Base-by-base conservation (phyloP, 441 rosid genomes). In the Mallotus repandus region DNA sequence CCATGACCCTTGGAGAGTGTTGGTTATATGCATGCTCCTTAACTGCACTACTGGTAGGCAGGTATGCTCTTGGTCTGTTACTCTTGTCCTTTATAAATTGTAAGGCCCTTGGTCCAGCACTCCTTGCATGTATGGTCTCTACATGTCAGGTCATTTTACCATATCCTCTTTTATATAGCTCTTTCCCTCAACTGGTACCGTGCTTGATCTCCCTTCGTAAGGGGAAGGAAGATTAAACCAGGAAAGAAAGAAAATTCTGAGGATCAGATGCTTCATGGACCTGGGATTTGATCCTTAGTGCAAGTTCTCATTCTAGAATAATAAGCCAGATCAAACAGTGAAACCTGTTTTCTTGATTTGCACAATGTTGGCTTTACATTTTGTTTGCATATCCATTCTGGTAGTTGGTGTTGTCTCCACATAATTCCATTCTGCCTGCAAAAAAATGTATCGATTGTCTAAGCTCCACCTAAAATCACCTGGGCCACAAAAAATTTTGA, bases 11-110 rank as follows among this genome's bases (percentile, higher is more conserved):
- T 89, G 95, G 98, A 86, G 89, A 62, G 92, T 93, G 16, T 72
- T 93, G 77, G 83, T 89, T 71, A 91, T 91, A 63, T 91, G 94
- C 70, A 88, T 89, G 90, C 94, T 91, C 76, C 96, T 93, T 63
- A 93, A 91, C 81, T 76, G 66, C 70, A 89, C 98, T 2, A 74
- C 86, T 43, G 89, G 98, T 43, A 45, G 45, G 15, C 97, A 89
- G 91, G 93, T 90, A 75, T 53, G 7, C 5, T 35, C 41, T 35
- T 45, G 48, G 48, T 50, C 0, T 62, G 38, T 68, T 57, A 45
- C 21, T 25, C 77, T 59, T 25, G 29, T 54, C 50, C 12, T 12
- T n/a, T 29, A 29, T n/a, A 43, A 43, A 5, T 43, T 4, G 46
- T 43, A 1, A 43, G 9, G 46, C 46, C 48, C 48, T 7, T 45